Evolutionary conservation across 441 rosid genomes (phyloP).

Genomic region (Cnidoscolus chayamansa): DNA sequence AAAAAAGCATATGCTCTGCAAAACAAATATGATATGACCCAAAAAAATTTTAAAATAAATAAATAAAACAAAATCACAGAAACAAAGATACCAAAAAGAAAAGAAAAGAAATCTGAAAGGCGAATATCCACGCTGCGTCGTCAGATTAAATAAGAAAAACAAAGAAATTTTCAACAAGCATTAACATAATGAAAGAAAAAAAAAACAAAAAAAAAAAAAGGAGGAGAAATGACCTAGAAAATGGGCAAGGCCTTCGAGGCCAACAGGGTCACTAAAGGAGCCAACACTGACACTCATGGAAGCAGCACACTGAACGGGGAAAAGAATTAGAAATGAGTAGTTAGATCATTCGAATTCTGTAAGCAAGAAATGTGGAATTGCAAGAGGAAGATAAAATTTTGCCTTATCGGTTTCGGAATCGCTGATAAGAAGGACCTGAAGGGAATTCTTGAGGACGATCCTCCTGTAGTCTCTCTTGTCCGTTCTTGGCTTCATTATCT

Average conservation of each 20-base stretch:
- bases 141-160: too few species aligned
- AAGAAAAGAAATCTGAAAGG: too few species aligned
- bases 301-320: constrained; percentile 69
- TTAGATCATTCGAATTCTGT: not conserved
- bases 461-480: constrained; percentile 70
- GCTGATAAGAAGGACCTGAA: constrained; percentile 69
- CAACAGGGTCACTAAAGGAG: constrained; percentile 72
- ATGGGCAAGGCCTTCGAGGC: constrained; percentile 91
- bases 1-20: constrained; percentile 95
- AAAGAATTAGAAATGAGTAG: not conserved
- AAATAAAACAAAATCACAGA: not conserved
- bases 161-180: not conserved
- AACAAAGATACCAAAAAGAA: not conserved
- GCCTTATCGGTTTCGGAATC: constrained; percentile 90
- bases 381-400: not conserved
- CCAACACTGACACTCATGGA: constrained; percentile 87
- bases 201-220: not conserved
- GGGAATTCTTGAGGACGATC: constrained; percentile 62
- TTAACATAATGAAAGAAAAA: not conserved
- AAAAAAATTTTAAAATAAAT: too few species aligned
- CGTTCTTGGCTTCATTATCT: constrained; percentile 67
- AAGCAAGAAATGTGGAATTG: not conserved
- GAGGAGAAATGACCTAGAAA: constrained; percentile 51
- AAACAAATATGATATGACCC: not conserved
- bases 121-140: too few species aligned